Evolutionary conservation across 176 grass and related monocot genomes (phyloP), one percentile per base, ranked within the genome.

Genomic region (Zizania latifolia): DNA sequence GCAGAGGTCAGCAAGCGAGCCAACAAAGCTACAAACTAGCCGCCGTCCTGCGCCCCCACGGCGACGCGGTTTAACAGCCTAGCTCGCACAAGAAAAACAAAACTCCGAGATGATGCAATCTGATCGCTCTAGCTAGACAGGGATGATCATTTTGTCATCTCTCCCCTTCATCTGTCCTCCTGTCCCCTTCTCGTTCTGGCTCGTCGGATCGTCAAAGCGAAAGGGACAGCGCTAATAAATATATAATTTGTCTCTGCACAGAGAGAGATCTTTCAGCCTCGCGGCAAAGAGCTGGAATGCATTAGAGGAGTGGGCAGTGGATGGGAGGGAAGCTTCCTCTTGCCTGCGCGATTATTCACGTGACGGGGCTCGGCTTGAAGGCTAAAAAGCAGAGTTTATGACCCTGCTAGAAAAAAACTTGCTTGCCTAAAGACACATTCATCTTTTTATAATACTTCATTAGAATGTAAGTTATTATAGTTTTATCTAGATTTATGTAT

Each of bases 31-130:
- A 70, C 86, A 24, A 66, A 14, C 63, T 68, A 80, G 86, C 81
- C 80, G 86, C 78, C 65, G 66, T 11, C n/a, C 27, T 30, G 46
- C 43, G 37, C 72, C 84, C 77, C 74, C 65, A 23, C 10, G 34
- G 19, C 44, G 14, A 88, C 86, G 86, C 86, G 86, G 62, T 88
- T 84, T 88, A 4, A 70, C 86, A 80, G 81, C 86, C 86, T 80
- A 83, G 81, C 70, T 64, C 76, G 75, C 86, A 75, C 53, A 68
- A 79, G 27, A 58, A 62, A 30, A 85, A 68, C 65, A 17, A 32
- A 44, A 17, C 73, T 23, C 38, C 13, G 67, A 61, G 15, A 39
- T 24, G 80, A 71, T 71, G 53, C 69, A 5, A 26, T 78, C 62
- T 62, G 3, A 26, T 74, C 62, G 75, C 75, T 69, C n/a, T n/a